Base-by-base conservation (phyloP, 345 rosid species). In the Geranium brycei region DNA sequence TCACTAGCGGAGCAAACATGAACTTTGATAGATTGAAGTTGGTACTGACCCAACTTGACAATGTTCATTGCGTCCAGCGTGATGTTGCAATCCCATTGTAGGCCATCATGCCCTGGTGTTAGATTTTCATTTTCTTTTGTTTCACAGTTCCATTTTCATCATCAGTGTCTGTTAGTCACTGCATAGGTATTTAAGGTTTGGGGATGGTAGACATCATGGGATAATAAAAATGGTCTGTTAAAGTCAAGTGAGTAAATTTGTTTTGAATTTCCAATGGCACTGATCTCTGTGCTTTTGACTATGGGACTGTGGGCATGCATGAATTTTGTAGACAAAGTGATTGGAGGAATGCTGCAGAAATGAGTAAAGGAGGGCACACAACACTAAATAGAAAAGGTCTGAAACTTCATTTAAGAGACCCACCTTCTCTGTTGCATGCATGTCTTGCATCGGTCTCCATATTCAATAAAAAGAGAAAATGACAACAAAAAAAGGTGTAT, bases 1-100 rank as follows among this genome's bases (percentile, higher is more conserved):
- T 76, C 53, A 68, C 79, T 3, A 76, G 79, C 55, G 79, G 79
- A 35, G 79, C 79, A 41, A 76, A 76, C 59, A 76, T 76, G 79
- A 76, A 76, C 63, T 76, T 76, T 31, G 79, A 76, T 65, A 76
- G 72, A 69, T 63, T 76, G 63, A 76, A 75, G 64, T 57, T 76
- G 55, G 79, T 47, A 47, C 53, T 76, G 19, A 76, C 76, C 13
- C 76, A 76, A 41, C 79, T 76, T 65, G 79, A 75, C 32, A 72
- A 76, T 59, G 79, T 76, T 64, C 76, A 75, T 41, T 64, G 79
- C 69, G 10, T 13, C 53, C 70, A 72, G 38, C 70, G 62, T 38
- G 79, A 76, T 61, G 76, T 73, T 59, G 70, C 72, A 19, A 75
- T 47, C 53, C 53, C 53, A 47, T 47, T 47, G 53, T 8, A 47